Evolutionary conservation across 2,329 filamentous ascomycete species (phyloP), one percentile per base, ranked within the genome.

Genomic region (Tothia fuscella): DNA sequence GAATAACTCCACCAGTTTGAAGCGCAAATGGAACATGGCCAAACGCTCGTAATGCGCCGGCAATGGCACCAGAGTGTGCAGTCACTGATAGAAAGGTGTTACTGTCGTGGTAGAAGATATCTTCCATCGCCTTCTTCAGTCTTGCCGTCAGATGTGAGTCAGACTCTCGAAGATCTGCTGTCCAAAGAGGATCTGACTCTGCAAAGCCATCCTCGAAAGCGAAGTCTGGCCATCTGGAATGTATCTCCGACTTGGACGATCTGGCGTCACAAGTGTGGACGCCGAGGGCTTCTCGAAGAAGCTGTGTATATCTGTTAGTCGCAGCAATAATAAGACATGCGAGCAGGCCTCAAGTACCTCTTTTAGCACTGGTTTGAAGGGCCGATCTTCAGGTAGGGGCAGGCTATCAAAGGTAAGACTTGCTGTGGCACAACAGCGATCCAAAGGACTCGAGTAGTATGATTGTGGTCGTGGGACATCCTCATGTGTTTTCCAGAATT

Each of bases 241-340:
- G 57, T 46, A 83, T 76, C 44, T 67, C 66, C 0, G 68, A 65
- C 51, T 66, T 71, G 49, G 59, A 70, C 17, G 69, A 71, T 7
- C 80, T 67, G 22, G 72, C 67, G 57, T 84, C 76, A 54, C 80
- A 85, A 0, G 78, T 82, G 53, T 82, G 80, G 31, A 76, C 72
- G 41, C 71, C 76, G 42, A 83, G 73, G 2, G 72, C 71, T 56
- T 84, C 80, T 22, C 80, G 68, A 48, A 83, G 63, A 25, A 70
- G 55, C 61, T 40, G 21, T 13, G 9, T 6, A 28, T 21, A 19
- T 3, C 5, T 10, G 9, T 40, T 29, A 30, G 29, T n/a, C 5
- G 14, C 26, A 21, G 20, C 2, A 17, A 19, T 20, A 5, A 22
- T 16, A 17, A 3, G n/a, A 6, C 21, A 21, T 2, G 20, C 13